A percentile compares a stretch with the other conserved stretches of the same genome.
Conservation (phyloP, 495 filamentous ascomycete genomes). For the Niebla homalea region DNA sequence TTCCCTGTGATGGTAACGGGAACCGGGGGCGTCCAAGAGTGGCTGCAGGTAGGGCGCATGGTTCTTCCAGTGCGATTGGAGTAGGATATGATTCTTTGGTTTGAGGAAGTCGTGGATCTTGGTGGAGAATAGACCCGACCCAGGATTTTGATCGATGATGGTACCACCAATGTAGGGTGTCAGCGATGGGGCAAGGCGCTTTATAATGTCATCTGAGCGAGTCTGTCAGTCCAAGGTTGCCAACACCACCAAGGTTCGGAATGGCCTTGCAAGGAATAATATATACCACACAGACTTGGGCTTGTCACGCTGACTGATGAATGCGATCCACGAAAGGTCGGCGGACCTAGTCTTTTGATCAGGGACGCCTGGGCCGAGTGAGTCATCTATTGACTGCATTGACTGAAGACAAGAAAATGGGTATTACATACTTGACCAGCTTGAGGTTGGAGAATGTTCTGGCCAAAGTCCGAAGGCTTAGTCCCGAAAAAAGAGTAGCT, state of each 20-base stretch:
- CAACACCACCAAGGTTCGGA: neutral
- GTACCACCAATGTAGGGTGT: slow-evolving; percentile 53
- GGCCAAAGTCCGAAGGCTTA: too few species aligned
- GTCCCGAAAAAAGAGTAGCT: too few species aligned
- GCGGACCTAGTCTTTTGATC: neutral
- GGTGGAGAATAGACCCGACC: slow-evolving; percentile 56
- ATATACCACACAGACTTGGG: slow-evolving; percentile 48
- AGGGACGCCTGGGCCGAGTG: neutral
- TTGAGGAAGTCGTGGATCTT: slow-evolving; percentile 60
- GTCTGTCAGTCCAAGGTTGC: neutral
- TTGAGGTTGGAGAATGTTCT: too few species aligned
- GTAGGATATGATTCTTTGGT: slow-evolving; percentile 65
- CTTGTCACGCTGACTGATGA: slow-evolving; percentile 35
- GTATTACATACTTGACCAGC: too few species aligned
- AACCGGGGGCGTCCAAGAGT: slow-evolving; percentile 42
- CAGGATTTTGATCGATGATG: slow-evolving; percentile 76
- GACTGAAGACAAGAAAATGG: too few species aligned
- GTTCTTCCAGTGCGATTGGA: slow-evolving; percentile 46
- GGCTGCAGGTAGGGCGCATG: slow-evolving; percentile 48
- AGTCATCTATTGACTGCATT: neutral
- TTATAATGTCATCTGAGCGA: slow-evolving; percentile 34
- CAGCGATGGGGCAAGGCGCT: slow-evolving; percentile 46
- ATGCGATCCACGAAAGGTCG: neutral
- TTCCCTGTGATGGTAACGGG: slow-evolving; percentile 38
- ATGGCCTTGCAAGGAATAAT: neutral